Conservation (phyloP, 2,329 filamentous ascomycete species). For the Emmonsiellopsis sp. region DNA sequence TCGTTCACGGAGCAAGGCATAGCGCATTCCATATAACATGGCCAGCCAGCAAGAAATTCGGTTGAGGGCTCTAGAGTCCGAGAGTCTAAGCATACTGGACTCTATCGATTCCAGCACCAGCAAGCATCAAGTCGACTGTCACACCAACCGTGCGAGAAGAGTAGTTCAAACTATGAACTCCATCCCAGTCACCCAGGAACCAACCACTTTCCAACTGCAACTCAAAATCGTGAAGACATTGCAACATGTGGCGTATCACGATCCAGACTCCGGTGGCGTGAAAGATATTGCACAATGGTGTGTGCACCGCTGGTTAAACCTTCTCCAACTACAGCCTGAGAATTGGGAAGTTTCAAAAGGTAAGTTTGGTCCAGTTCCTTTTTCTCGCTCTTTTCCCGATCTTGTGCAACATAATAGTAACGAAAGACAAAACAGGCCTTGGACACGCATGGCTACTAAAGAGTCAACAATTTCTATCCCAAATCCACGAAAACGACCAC, state of each 20-base stretch:
- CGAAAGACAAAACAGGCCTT: conserved; percentile 28
- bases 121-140: neutral
- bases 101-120: neutral
- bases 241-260: conserved; percentile 42
- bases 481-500: conserved; percentile 29
- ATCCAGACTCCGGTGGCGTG: conserved; percentile 39
- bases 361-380: conserved; percentile 14
- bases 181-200: conserved; percentile 29
- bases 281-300: conserved; percentile 43
- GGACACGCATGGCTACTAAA: conserved; percentile 44
- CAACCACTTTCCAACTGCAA: conserved; percentile 28
- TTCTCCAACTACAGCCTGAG: conserved; percentile 37
- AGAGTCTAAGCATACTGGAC: neutral
- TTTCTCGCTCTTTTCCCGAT: too few relatives aligned
- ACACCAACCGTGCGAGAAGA: conserved; percentile 28
- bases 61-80: neutral
- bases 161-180: conserved; percentile 31
- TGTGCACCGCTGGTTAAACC: conserved; percentile 37
- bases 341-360: conserved; percentile 36
- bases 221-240: conserved; percentile 36
- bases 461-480: conserved; percentile 41
- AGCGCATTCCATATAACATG: neutral
- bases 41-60: neutral
- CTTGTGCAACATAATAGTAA: too few relatives aligned
- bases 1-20: neutral